Evolutionary conservation across 2,329 filamentous ascomycete genomes (phyloP).

Genomic region (Fusarium ramigenum): DNA sequence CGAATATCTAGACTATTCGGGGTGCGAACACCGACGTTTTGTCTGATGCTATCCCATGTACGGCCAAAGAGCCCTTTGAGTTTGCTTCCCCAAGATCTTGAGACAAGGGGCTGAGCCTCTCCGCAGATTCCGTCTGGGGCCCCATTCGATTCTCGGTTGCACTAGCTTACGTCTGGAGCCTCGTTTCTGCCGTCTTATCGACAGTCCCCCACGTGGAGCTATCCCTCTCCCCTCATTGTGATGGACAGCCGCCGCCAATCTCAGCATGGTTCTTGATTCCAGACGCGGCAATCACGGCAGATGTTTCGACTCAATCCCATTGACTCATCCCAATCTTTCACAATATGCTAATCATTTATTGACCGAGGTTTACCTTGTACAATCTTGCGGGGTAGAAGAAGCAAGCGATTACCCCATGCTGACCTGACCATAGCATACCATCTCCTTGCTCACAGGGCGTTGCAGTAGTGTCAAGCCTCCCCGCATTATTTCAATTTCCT

Average conservation of each 20-base stretch:
- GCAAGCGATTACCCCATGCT: neutral
- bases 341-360: accelerated
- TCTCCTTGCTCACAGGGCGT: neutral
- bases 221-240: neutral
- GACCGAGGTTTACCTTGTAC: neutral
- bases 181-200: neutral
- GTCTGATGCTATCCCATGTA: neutral
- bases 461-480: neutral
- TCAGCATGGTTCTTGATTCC: neutral
- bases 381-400: neutral
- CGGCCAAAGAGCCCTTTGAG: neutral
- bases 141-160: neutral
- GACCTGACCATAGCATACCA: neutral
- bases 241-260: neutral
- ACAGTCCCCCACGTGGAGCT: neutral
- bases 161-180: neutral
- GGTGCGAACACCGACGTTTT: neutral
- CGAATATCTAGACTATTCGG: neutral
- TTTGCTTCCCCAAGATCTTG: neutral
- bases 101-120: neutral
- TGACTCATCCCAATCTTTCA: neutral
- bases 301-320: neutral
- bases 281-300: neutral
- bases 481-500: neutral
- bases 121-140: neutral